Percentiles rank a stretch among this genome's conserved stretches.
phyloP scores from a whole-genome alignment of 2,329 filamentous ascomycete species.

The Colletotrichum scovillei region DNA sequence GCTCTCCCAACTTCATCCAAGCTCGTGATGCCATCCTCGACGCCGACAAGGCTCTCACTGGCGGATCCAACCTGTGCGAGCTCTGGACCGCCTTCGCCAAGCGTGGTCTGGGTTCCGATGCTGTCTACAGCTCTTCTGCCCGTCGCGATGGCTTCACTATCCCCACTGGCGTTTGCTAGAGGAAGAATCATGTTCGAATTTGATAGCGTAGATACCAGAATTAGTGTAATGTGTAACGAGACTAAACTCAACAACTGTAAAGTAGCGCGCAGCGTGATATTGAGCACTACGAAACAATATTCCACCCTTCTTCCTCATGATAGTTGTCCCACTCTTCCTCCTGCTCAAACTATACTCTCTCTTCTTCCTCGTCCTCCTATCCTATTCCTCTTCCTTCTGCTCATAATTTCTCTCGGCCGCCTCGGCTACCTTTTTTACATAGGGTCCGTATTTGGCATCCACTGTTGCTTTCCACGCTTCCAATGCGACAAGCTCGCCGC shows the following conservation, averaged over 20 bases:
- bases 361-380: too few relatives aligned
- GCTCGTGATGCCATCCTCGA: constrained; percentile 67
- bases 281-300: not conserved
- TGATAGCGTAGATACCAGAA: not conserved
- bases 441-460: too few relatives aligned
- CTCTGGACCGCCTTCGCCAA: constrained; percentile 68
- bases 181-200: not conserved
- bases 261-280: not conserved
- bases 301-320: too few relatives aligned
- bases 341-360: too few relatives aligned
- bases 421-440: too few relatives aligned
- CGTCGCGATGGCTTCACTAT: constrained; percentile 47
- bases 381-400: too few relatives aligned
- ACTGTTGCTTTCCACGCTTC: too few relatives aligned
- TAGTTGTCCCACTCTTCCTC: too few relatives aligned
- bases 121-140: constrained; percentile 43
- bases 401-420: too few relatives aligned
- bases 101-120: constrained; percentile 60
- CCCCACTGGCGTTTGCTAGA: constrained; percentile 39
- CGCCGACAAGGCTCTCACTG: constrained; percentile 63
- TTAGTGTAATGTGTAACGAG: not conserved
- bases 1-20: constrained; percentile 64
- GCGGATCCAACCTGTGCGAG: constrained; percentile 60
- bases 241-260: not conserved
- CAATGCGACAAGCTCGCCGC: too few relatives aligned